These are phyloP conservation scores for Mucor piriformis DNA, from an alignment of 371 early-diverging fungal genomes.

Conservation along the genomic window DNA sequence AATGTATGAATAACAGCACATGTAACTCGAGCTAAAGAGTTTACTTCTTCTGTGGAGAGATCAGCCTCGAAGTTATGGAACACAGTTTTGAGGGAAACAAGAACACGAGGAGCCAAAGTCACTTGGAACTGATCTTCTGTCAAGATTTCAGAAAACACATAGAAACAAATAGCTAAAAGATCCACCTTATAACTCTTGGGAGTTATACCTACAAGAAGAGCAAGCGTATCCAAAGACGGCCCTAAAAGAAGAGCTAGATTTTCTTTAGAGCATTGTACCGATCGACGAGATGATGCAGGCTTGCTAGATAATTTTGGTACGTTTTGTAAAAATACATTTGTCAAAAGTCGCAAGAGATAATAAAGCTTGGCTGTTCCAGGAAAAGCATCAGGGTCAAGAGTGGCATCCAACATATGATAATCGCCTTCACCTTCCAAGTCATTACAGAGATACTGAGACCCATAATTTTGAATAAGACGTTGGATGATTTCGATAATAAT, in stretches of 20 bases:
- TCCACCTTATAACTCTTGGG: conserved; percentile 50
- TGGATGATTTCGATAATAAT: conserved; percentile 53
- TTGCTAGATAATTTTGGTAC: conserved; percentile 44
- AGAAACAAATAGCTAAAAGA: conserved; percentile 45
- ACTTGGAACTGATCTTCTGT: conserved; percentile 31
- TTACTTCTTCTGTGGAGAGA: conserved; percentile 25
- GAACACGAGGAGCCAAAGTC: conserved; percentile 43
- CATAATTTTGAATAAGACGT: conserved; percentile 47
- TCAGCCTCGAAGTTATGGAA: conserved; percentile 39
- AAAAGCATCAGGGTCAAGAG: conserved; percentile 43
- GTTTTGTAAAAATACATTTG: conserved; percentile 55
- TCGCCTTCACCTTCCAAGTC: conserved; percentile 38
- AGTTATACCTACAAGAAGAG: conserved; percentile 41
- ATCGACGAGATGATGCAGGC: conserved; percentile 22
- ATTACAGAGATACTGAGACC: conserved; percentile 39
- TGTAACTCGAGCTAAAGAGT: conserved; percentile 35
- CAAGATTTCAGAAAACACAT: conserved; percentile 43
- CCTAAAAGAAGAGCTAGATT: conserved; percentile 31
- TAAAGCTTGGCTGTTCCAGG: conserved; percentile 53
- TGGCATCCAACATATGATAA: conserved; percentile 31
- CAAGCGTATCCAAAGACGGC: conserved; percentile 47
- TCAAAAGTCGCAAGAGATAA: conserved; percentile 48
- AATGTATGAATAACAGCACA: conserved; percentile 37
- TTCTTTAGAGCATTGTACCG: conserved; percentile 19
- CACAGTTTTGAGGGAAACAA: conserved; percentile 46